phyloP scores from a whole-genome alignment of 2,329 filamentous ascomycete genomes.

The Cladophialophora exuberans region DNA sequence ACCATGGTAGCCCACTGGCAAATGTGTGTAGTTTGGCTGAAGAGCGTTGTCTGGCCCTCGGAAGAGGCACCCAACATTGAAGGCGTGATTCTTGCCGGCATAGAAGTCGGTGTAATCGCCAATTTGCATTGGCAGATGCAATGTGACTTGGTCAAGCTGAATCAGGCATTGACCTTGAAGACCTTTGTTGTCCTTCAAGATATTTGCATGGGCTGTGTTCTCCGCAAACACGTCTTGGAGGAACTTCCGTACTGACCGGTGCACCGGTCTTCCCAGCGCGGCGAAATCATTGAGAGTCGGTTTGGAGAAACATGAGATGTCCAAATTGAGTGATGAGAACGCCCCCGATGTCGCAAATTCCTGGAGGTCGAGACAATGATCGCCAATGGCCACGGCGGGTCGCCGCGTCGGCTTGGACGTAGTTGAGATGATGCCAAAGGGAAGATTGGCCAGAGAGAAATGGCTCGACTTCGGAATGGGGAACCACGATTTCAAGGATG shows the following conservation, averaged over 20 bases:
- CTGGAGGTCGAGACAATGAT: constrained; percentile 70
- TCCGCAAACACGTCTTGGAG: constrained; percentile 69
- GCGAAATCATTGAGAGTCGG: constrained; percentile 75
- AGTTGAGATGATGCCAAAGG: constrained; percentile 79
- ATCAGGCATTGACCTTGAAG: constrained; percentile 64
- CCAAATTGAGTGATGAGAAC: constrained; percentile 62
- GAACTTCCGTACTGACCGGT: constrained; percentile 69
- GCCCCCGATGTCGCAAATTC: constrained; percentile 62
- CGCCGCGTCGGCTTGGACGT: constrained; percentile 58
- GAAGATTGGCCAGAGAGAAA: constrained; percentile 79
- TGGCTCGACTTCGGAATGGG: constrained; percentile 62
- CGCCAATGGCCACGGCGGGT: constrained; percentile 72
- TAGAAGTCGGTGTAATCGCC: constrained; percentile 89
- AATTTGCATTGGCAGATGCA: constrained; percentile 75
- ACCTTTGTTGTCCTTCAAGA: constrained; percentile 64
- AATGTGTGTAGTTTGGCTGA: constrained; percentile 78
- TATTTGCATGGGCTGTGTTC: constrained; percentile 61
- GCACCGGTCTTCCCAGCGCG: constrained; percentile 67
- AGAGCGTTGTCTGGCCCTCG: constrained; percentile 72
- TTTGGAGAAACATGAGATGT: constrained; percentile 65
- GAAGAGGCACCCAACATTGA: constrained; percentile 69
- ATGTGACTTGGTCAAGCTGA: constrained; percentile 61
- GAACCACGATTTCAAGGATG: constrained; percentile 59
- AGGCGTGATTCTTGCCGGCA: constrained; percentile 77
- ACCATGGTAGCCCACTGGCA: constrained; percentile 82